phyloP scores from a whole-genome alignment of 2,329 filamentous ascomycete genomes.

The Alternaria tenuissima region DNA sequence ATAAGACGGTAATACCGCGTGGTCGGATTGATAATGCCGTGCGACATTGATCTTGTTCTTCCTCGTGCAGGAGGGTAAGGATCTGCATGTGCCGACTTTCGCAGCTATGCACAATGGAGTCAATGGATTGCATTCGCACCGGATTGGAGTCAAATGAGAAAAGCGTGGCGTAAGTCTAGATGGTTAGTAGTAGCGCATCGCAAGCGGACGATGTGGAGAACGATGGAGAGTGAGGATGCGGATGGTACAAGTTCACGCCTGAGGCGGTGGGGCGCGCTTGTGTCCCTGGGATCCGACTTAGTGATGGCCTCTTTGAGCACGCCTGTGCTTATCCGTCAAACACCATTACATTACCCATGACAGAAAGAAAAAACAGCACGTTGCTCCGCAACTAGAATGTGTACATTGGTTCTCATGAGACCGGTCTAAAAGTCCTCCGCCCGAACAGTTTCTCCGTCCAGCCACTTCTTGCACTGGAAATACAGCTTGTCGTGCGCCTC shows the following conservation, averaged over 20 bases:
- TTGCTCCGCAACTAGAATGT: too few relatives aligned
- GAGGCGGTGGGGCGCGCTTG: constrained; percentile 7
- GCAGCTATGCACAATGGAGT: constrained; percentile 1
- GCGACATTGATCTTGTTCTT: constrained; percentile 12
- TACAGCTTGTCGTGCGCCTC: too few relatives aligned
- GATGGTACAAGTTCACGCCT: neutral
- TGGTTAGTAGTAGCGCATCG: neutral
- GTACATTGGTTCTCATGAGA: too few relatives aligned
- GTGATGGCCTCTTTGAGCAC: too few relatives aligned
- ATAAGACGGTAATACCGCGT: constrained; percentile 5
- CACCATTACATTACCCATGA: too few relatives aligned
- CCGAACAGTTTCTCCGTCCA: too few relatives aligned
- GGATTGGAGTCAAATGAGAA: neutral
- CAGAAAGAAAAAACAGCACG: too few relatives aligned
- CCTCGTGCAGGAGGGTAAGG: neutral
- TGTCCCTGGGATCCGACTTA: too few relatives aligned
- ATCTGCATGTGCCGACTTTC: constrained; percentile 1
- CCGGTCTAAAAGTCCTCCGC: too few relatives aligned
- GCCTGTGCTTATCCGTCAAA: too few relatives aligned
- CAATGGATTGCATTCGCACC: neutral
- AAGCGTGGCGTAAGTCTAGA: neutral
- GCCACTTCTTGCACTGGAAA: too few relatives aligned
- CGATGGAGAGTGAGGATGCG: neutral
- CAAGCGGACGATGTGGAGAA: neutral
- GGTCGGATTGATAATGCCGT: constrained; percentile 29